Evolutionary conservation across 306 rosid species (phyloP), one percentile per base, ranked within the genome.

Genomic region (Sphenostylis stenocarpa): DNA sequence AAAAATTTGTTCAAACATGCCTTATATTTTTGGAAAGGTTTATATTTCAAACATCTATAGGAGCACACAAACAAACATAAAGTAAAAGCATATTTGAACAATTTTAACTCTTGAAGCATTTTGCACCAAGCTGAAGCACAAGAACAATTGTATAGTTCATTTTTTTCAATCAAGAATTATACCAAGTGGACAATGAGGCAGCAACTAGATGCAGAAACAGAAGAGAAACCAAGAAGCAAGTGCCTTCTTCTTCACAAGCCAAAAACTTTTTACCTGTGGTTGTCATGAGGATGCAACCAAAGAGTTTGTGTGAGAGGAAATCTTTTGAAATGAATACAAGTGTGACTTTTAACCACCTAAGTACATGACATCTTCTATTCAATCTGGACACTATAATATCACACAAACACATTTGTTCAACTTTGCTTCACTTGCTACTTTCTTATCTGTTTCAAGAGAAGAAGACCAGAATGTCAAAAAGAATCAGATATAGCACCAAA

Each of bases 361-460:
- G 68, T 19, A 7, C 56, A 80, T 71, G 73, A 17, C 70, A 41
- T 24, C 28, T 51, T 48, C 23, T 12, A 34, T 77, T 67, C 58
- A 67, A 55, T 60, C 64, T 1, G 76, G 56, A 68, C 77, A 52
- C 82, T 86, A 91, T 75, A 94, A 86, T 88, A 94, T 89, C 15
- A 87, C 91, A 84, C 98, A 94, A 65, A 71, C 72, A 76, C 97
- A 91, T 87, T 77, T 90, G 91, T 61, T 83, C 78, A 82, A 83
- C 74, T 76, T 82, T 36, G 84, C 71, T 71, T 90, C 86, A 5
- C 72, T 73, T 57, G 73, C 61, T 67, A 78, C 82, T 80, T 91
- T 91, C 90, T 89, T 86, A 68, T 88, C 98, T 91, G 96, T 73
- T 64, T 61, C 56, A 81, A 44, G 28, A 21, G 3, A 34, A 62